These are phyloP conservation scores for Solanum chaucha DNA, from an alignment of 257 asterid species.

Conservation along the genomic window DNA sequence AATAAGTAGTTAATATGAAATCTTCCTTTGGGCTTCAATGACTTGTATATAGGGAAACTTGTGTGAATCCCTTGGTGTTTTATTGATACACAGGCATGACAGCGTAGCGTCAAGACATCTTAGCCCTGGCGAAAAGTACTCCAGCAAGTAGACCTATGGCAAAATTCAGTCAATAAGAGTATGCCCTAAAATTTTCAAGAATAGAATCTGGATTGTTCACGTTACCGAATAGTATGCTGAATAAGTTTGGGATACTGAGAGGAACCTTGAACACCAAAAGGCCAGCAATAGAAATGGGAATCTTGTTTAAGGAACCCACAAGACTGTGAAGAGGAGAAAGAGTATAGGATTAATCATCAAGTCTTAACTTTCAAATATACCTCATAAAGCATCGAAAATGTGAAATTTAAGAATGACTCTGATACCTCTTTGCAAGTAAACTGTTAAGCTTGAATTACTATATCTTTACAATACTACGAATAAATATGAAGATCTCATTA, in stretches of 20 bases:
- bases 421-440: neutral
- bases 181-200: neutral
- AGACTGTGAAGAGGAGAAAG: slow-evolving; percentile 19
- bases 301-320: slow-evolving; percentile 44
- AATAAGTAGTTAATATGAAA: neutral
- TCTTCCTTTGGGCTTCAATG: neutral
- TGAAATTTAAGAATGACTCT: neutral
- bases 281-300: slow-evolving; percentile 40
- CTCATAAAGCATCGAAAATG: neutral
- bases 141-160: slow-evolving; percentile 40
- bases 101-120: slow-evolving; percentile 19
- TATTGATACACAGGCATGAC: neutral
- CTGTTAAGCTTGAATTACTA: neutral
- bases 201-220: neutral
- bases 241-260: slow-evolving; percentile 25
- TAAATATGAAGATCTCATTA: neutral
- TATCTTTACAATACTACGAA: neutral
- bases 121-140: slow-evolving; percentile 35
- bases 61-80: neutral
- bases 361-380: neutral
- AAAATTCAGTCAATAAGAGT: neutral
- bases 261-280: slow-evolving; percentile 35
- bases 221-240: slow-evolving; percentile 40
- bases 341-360: neutral
- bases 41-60: neutral